Evolutionary conservation across 192 early-diverging fungal species (phyloP).

Genomic region (Backusella mclennaniae): DNA sequence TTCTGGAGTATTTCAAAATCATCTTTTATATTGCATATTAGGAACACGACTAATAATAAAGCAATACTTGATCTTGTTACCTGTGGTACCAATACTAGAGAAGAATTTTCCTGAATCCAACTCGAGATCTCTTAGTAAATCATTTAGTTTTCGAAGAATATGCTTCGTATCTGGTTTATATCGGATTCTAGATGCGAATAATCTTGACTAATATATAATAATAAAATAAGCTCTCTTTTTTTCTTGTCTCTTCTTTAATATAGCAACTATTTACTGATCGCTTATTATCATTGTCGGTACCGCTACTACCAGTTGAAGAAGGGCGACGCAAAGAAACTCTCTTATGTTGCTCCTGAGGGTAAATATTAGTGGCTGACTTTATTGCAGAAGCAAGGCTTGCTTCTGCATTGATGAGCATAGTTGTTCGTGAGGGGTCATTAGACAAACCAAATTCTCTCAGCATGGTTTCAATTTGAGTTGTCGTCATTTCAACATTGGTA

Average conservation of each 20-base stretch:
- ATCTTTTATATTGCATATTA: neutral
- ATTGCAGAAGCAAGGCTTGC: conserved; percentile 32
- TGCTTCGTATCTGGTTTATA: conserved; percentile 31
- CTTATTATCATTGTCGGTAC: neutral
- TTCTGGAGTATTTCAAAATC: conserved; percentile 23
- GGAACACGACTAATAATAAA: neutral
- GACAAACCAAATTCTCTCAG: conserved; percentile 19
- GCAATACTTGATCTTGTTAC: neutral
- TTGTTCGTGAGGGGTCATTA: conserved; percentile 9
- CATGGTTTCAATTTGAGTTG: conserved; percentile 32
- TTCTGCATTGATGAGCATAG: conserved; percentile 30
- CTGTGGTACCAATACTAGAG: conserved; percentile 16
- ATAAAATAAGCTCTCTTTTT: neutral
- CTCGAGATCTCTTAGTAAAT: conserved; percentile 20
- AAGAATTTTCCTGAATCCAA: conserved; percentile 28
- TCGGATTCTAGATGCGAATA: conserved; percentile 18
- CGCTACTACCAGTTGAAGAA: neutral
- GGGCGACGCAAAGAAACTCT: neutral
- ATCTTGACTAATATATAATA: neutral
- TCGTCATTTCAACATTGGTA: conserved; percentile 26
- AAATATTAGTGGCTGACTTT: conserved; percentile 23
- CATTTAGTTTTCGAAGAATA: conserved; percentile 24
- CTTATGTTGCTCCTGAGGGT: neutral
- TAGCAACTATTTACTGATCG: neutral
- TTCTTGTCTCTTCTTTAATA: neutral